A percentile compares a stretch with the other conserved stretches of the same genome.
Conservation (phyloP, 805 yeast genomes). For the Candida insectorum region DNA sequence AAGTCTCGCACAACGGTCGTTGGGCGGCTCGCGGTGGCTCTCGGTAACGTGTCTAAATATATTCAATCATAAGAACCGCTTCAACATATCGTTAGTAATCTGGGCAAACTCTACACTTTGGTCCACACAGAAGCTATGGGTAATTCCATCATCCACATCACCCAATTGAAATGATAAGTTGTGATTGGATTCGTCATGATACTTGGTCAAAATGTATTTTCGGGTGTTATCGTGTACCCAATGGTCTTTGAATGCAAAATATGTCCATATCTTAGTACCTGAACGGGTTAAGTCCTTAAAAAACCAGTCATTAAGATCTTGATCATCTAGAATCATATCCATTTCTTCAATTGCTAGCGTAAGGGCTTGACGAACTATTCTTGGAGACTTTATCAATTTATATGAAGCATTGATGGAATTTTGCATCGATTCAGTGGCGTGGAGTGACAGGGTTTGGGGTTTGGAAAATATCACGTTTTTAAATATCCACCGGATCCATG, state of each 20-base stretch:
- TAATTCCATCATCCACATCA: constrained; percentile 36
- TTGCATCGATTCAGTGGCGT: constrained; percentile 15
- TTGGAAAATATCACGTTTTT: constrained; percentile 11
- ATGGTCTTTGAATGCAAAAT: constrained; percentile 58
- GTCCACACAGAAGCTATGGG: constrained; percentile 61
- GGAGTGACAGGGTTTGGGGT: constrained; percentile 16
- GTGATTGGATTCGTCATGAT: constrained; percentile 13
- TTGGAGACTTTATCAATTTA: constrained; percentile 37
- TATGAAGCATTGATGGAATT: constrained; percentile 42
- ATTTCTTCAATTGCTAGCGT: constrained; percentile 61
- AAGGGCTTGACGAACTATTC: constrained; percentile 52
- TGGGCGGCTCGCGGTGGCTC: neutral
- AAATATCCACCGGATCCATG: constrained; percentile 19
- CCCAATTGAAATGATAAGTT: constrained; percentile 17
- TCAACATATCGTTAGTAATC: constrained; percentile 24
- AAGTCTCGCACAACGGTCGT: too few relatives aligned
- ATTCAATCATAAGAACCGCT: constrained; percentile 1
- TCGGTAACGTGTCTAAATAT: too few relatives aligned
- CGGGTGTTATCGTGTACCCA: constrained; percentile 62
- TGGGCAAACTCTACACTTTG: constrained; percentile 52
- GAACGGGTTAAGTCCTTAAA: constrained; percentile 17
- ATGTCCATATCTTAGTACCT: constrained; percentile 45
- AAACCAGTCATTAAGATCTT: constrained; percentile 48
- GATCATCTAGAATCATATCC: constrained; percentile 45
- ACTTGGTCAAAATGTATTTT: constrained; percentile 35